Percentiles rank a stretch among this genome's conserved stretches.
These are phyloP conservation scores for Penicillium digitatum DNA, from an alignment of 2,329 filamentous ascomycete species.

Conservation along the genomic window DNA sequence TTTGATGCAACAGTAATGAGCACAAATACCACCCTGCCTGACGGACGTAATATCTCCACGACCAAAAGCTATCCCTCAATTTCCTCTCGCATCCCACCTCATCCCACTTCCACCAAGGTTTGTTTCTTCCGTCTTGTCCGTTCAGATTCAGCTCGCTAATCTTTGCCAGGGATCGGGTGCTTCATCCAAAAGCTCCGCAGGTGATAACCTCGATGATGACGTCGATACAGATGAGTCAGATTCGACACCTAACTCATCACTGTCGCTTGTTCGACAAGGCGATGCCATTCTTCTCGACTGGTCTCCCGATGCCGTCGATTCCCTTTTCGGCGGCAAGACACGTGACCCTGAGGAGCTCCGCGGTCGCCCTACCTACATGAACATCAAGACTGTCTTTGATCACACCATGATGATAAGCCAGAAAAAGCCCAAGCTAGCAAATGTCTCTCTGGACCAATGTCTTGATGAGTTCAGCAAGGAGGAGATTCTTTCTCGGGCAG, in stretches of 20 bases:
- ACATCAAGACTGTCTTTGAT: slow-evolving; percentile 54
- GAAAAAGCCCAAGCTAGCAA: slow-evolving; percentile 61
- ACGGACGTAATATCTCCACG: slow-evolving; percentile 60
- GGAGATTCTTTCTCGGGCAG: slow-evolving; percentile 88
- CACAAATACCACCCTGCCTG: slow-evolving; percentile 57
- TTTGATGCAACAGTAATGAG: slow-evolving; percentile 71
- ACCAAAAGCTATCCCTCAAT: slow-evolving; percentile 55
- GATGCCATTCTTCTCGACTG: slow-evolving; percentile 89
- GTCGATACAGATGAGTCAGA: slow-evolving; percentile 31
- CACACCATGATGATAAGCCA: slow-evolving; percentile 61
- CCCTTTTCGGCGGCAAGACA: slow-evolving; percentile 57
- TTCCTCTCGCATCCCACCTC: slow-evolving; percentile 44
- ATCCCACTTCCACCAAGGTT: slow-evolving; percentile 20
- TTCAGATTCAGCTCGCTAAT: neutral
- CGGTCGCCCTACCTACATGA: slow-evolving; percentile 57
- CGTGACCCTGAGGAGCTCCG: slow-evolving; percentile 48
- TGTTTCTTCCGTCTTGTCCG: neutral
- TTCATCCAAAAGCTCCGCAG: slow-evolving; percentile 8
- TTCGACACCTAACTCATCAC: slow-evolving; percentile 5
- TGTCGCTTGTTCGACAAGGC: slow-evolving; percentile 66
- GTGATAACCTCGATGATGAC: slow-evolving; percentile 28
- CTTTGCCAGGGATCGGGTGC: neutral
- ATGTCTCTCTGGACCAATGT: slow-evolving; percentile 82
- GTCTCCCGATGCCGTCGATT: slow-evolving; percentile 65
- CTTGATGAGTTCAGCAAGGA: slow-evolving; percentile 92